Conservation (phyloP, 1,284 basidiomycete species). For the Phylloboletellus chloephorus region DNA sequence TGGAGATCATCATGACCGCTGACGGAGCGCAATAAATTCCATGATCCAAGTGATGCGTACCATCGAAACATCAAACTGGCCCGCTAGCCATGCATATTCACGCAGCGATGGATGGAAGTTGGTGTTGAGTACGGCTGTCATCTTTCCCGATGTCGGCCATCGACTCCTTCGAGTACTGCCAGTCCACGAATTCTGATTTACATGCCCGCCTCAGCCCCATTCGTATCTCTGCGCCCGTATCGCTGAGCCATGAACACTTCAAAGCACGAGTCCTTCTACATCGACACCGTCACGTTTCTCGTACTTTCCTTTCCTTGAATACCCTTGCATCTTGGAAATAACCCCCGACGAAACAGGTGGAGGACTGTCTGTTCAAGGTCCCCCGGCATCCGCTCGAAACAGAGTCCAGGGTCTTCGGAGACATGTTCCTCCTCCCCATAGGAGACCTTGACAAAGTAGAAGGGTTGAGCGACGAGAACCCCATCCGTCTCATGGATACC, state of each 20-base stretch:
- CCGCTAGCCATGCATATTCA: no score
- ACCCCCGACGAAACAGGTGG: conserved; percentile 9
- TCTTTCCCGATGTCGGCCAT: no score
- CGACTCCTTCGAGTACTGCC: no score
- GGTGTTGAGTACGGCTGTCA: no score
- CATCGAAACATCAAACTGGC: no score
- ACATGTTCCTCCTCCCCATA: conserved; percentile 12
- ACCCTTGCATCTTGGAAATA: neutral
- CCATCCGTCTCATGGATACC: conserved; percentile 10
- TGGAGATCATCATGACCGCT: no score
- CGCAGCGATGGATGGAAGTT: no score
- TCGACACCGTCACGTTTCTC: conserved; percentile 13
- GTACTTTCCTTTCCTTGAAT: conserved; percentile 1
- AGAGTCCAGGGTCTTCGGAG: conserved; percentile 9
- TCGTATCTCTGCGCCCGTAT: no score
- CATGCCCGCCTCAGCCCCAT: no score
- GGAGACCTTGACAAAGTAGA: conserved; percentile 2
- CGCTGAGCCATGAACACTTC: neutral
- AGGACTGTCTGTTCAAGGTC: conserved; percentile 12
- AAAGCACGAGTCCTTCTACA: conserved; percentile 12
- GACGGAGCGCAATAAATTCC: no score
- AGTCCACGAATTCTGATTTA: no score
- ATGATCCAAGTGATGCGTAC: no score
- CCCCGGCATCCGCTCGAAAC: conserved; percentile 8
- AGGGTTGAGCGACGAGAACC: conserved; percentile 11